These are phyloP conservation scores for Neofusicoccum sp. DNA, from an alignment of 2,329 filamentous ascomycete genomes.

Conservation along the genomic window DNA sequence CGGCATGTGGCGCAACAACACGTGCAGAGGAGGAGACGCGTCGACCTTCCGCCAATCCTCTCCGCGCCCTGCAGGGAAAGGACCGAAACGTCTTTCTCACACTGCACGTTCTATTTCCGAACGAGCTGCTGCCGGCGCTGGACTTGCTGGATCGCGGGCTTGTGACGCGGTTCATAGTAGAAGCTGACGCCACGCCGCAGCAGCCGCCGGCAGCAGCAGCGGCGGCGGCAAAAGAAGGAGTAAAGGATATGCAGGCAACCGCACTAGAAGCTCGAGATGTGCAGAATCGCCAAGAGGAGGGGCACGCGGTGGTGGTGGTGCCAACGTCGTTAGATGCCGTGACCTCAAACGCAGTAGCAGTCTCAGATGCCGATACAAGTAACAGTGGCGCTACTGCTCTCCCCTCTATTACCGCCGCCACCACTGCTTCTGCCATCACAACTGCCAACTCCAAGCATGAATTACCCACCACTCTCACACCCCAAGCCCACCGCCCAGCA, in stretches of 20 bases:
- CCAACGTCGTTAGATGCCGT: neutral
- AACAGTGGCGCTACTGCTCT: neutral
- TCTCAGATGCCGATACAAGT: neutral
- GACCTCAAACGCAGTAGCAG: neutral
- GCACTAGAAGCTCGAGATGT: neutral
- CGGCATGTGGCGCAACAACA: slow-evolving; percentile 3
- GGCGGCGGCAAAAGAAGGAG: neutral
- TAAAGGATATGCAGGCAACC: neutral
- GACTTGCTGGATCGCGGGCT: slow-evolving; percentile 81
- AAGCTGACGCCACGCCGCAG: neutral
- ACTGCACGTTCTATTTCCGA: slow-evolving; percentile 81
- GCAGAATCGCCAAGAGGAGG: neutral
- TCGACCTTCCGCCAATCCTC: slow-evolving; percentile 24
- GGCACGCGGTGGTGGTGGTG: neutral
- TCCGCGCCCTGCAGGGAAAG: slow-evolving; percentile 23
- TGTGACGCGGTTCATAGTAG: slow-evolving; percentile 55
- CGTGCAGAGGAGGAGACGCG: neutral
- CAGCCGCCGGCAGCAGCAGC: neutral
- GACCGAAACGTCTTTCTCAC: slow-evolving; percentile 64
- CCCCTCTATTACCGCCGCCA: too few relatives aligned
- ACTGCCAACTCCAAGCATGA: neutral
- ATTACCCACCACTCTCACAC: too few relatives aligned
- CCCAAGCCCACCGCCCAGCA: too few relatives aligned
- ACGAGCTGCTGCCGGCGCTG: slow-evolving; percentile 76
- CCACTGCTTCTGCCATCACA: neutral